Conservation (phyloP, 148 eudicot genomes). For the Polygonum maritimum region DNA sequence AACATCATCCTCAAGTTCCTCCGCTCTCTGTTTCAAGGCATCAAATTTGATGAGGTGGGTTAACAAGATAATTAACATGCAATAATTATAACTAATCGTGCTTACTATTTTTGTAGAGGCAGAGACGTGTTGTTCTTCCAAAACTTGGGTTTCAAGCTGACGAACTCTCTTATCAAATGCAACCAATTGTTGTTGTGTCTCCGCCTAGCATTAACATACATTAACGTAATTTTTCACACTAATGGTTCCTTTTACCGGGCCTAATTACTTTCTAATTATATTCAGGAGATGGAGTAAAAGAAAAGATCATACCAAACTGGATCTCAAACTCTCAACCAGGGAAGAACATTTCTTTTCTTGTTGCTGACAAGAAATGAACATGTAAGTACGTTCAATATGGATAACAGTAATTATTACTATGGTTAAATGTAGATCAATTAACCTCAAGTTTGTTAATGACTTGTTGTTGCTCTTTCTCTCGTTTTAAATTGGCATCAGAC, state of each 20-base stretch:
- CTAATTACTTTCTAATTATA: background rate
- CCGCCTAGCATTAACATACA: slow-evolving; percentile 44
- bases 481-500: slow-evolving; percentile 46
- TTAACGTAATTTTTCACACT: too few relatives aligned
- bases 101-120: slow-evolving; percentile 39
- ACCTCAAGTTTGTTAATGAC: slow-evolving; percentile 87
- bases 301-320: slow-evolving; percentile 54
- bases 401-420: background rate
- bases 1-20: slow-evolving; percentile 61
- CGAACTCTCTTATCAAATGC: slow-evolving; percentile 71
- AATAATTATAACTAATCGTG: background rate
- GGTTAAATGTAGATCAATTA: too few relatives aligned
- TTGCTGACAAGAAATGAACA: slow-evolving; percentile 34
- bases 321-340: slow-evolving; percentile 60
- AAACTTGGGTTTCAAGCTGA: slow-evolving; percentile 62
- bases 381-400: background rate
- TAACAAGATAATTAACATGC: background rate
- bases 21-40: slow-evolving; percentile 36
- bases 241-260: background rate
- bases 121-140: slow-evolving; percentile 49
- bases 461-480: slow-evolving; percentile 83
- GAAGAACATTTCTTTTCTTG: slow-evolving; percentile 61
- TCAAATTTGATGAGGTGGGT: background rate
- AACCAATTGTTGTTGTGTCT: slow-evolving; percentile 65
- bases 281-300: background rate